These are phyloP conservation scores for Urostyla sp. DNA, from an alignment of 73 alveolate species.

Conservation along the genomic window DNA sequence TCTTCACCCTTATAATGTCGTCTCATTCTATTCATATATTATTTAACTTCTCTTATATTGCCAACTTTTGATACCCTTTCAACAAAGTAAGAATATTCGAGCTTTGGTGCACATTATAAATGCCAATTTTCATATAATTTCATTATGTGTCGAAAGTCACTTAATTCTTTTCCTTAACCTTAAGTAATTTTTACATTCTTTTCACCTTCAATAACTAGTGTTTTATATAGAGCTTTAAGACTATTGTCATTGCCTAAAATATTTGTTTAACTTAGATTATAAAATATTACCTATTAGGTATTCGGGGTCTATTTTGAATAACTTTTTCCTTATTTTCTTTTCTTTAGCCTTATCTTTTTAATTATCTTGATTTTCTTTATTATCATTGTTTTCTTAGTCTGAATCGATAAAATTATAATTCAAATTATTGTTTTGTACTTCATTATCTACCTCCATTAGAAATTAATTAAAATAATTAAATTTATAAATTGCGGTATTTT, in stretches of 20 bases:
- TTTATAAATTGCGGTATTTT: background rate
- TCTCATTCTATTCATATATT: slow-evolving; percentile 27
- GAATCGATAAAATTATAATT: slow-evolving; percentile 10
- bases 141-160: slow-evolving; percentile 31
- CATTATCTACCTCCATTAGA: background rate
- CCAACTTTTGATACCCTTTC: slow-evolving; percentile 36
- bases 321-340: background rate
- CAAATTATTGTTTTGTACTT: background rate
- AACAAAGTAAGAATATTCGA: slow-evolving; percentile 26
- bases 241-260: too few relatives aligned
- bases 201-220: slow-evolving; percentile 4
- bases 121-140: slow-evolving; percentile 21
- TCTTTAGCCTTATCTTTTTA: slow-evolving; percentile 18
- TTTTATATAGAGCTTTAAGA: slow-evolving; percentile 11
- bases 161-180: slow-evolving; percentile 42
- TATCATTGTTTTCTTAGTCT: slow-evolving; percentile 1
- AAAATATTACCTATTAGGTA: slow-evolving; percentile 26
- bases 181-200: slow-evolving; percentile 25
- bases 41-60: slow-evolving; percentile 24
- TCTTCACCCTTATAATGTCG: slow-evolving; percentile 10
- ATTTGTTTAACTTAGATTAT: too few relatives aligned
- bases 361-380: background rate
- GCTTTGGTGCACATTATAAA: slow-evolving; percentile 38
- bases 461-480: background rate
- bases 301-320: slow-evolving; percentile 1